Evolutionary conservation across 208 protist genomes (phyloP), one percentile per base, ranked within the genome.

Genomic region (Herpetomonas tarakana): DNA sequence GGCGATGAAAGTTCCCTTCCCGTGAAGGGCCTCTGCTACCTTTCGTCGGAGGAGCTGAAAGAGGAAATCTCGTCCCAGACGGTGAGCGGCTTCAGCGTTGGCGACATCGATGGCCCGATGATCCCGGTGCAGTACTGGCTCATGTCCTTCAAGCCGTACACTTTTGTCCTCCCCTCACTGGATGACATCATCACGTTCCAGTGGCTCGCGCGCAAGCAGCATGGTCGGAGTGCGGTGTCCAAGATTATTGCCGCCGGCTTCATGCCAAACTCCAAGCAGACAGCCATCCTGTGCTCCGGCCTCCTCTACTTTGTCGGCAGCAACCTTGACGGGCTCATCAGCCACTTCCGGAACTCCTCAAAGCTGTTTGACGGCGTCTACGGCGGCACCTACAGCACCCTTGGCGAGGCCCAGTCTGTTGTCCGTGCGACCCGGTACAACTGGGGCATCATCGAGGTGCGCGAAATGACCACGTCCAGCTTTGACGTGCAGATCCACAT

Each of bases 111-210:
- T 2, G 71, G 58, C 4, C 73, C 78, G 2, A 73, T 62, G 38
- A 51, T 44, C 2, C 30, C 52, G 0, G 71, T 83, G 24, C 49
- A 69, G 52, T 18, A 51, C 26, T 76, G 70, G 70, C 21, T 71
- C 22, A 52, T 44, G 38, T 60, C 64, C 6, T 76, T 69, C 55
- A 65, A 65, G 25, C 22, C 53, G 4, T 52, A 31, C 14, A 25
- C 78, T 25, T 73, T 61, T 26, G 58, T 68, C n/a, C 50, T 72
- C 31, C 78, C 78, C 0, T 54, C 65, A 12, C 66, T 84, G 7
- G 78, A 84, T 46, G 61, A 72, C 41, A 54, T 84, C 58, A 80
- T 84, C 27, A 26, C 80, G 16, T 71, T 72, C 18, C 78, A 84
- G 24, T 76, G 74, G 73, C 52, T 84, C 2, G 78, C 78, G 4